Evolutionary conservation across 148 eudicot species (phyloP), one percentile per base, ranked within the genome.

Genomic region (Heliamphora exappendiculata): DNA sequence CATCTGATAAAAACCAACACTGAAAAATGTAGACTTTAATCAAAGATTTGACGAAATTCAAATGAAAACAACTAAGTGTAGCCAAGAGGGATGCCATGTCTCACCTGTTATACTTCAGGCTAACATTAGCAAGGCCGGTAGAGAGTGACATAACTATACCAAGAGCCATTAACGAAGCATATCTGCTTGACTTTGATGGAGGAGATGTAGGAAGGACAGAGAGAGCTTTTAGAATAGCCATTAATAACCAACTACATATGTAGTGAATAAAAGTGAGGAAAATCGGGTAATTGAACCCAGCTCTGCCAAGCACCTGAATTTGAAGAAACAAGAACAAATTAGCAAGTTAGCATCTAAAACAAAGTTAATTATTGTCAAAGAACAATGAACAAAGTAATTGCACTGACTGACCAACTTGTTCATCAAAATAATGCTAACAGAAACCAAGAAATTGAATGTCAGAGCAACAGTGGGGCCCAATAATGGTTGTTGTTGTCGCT

Each of bases 1-100:
- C 98, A 93, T 93, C 91, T 93, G 98, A 85, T 93, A 93, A 84
- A 93, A 93, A 76, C 98, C 98, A 67, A 93, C 97, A 81, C 98
- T 93, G 84, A 69, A 58, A 85, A 79, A 50, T 74, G 29, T n/a
- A 45, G 31, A 64, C 17, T 36, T 78, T 65, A 67, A 76, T 58
- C 72, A 45, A 73, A 47, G 47, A 54, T 19, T 42, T 6, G 34
- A 31, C 53, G 26, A 76, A 77, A 59, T 28, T n/a, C 7, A 62
- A 53, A 29, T 54, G 67, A 22, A 53, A 49, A n/a, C 24, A 50
- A 37, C 13, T 28, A 67, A 29, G 44, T 65, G 72, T 12, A 62
- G 34, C 29, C 34, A 69, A 76, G 4, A 72, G 63, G 34, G 63
- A 29, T 42, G 29, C 34, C 41, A 60, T 58, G 54, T 63, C 85